Conservation (phyloP, 495 filamentous ascomycete genomes). For the Pseudoneurospora amorphoporcata region DNA sequence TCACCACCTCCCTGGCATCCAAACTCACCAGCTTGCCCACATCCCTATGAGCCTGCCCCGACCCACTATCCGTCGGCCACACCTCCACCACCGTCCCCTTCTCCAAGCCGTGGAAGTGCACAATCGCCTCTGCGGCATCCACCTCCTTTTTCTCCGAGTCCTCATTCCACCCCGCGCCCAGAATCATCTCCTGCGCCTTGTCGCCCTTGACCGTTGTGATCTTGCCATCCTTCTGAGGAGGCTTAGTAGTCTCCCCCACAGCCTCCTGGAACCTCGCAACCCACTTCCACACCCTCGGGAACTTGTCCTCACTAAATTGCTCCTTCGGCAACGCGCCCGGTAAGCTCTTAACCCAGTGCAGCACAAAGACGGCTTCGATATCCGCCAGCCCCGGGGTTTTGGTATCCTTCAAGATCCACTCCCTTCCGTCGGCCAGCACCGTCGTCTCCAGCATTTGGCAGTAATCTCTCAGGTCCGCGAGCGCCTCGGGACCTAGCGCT, state of each 20-base stretch:
- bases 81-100: conserved; percentile 41
- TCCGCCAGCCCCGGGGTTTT: conserved; percentile 42
- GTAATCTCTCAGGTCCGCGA: conserved; percentile 29
- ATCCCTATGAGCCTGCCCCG: conserved; percentile 44
- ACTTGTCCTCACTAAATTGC: conserved; percentile 28
- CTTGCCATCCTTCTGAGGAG: conserved; percentile 12
- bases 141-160: conserved; percentile 25
- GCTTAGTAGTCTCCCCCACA: conserved; percentile 3
- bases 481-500: conserved; percentile 33
- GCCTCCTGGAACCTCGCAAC: conserved; percentile 39
- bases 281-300: conserved; percentile 47
- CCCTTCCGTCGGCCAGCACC: conserved; percentile 44
- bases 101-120: conserved; percentile 23
- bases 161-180: conserved; percentile 21
- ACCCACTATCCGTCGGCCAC: conserved; percentile 40
- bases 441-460: conserved; percentile 43
- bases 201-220: conserved; percentile 31
- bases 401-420: conserved; percentile 40
- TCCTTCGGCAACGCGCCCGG: conserved; percentile 34
- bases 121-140: conserved; percentile 28
- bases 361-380: conserved; percentile 50
- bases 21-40: conserved; percentile 38
- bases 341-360: conserved; percentile 46
- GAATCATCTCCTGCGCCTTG: conserved; percentile 36
- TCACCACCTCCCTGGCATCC: conserved; percentile 38